phyloP scores from a whole-genome alignment of 139 green algal genomes.

The Mesostigma viride region DNA sequence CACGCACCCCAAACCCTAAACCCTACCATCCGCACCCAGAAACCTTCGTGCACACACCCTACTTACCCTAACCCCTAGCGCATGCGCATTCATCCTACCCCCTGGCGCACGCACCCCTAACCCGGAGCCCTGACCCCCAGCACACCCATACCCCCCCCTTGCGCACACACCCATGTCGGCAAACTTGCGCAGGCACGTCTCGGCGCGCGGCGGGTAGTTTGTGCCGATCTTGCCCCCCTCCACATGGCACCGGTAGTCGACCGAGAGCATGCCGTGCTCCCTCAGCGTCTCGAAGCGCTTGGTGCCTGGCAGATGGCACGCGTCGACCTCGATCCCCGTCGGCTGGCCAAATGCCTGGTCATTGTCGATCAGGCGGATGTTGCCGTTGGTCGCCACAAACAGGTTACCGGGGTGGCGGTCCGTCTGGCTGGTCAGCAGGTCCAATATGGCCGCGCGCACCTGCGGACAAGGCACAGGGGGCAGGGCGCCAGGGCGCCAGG shows the following conservation, averaged over 20 bases:
- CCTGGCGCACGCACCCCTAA: too few relatives aligned
- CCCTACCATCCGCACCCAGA: too few relatives aligned
- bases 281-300: too few relatives aligned
- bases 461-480: neutral
- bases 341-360: neutral
- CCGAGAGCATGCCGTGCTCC: neutral
- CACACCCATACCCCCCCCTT: too few relatives aligned
- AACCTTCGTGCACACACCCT: too few relatives aligned
- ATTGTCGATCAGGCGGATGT: conserved; percentile 5
- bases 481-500: too few relatives aligned
- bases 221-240: neutral
- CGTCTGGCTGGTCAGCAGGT: neutral
- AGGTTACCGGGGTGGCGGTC: conserved; percentile 1
- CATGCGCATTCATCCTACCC: too few relatives aligned
- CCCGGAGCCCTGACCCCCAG: too few relatives aligned
- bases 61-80: too few relatives aligned
- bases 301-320: neutral
- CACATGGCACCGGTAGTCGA: conserved; percentile 9
- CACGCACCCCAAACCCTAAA: too few relatives aligned
- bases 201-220: neutral
- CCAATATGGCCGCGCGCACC: neutral
- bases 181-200: neutral
- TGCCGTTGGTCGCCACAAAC: neutral
- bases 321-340: neutral
- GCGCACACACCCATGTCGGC: neutral